Base-by-base conservation (phyloP, 2,329 filamentous ascomycete species). In the Didymella glomerata region DNA sequence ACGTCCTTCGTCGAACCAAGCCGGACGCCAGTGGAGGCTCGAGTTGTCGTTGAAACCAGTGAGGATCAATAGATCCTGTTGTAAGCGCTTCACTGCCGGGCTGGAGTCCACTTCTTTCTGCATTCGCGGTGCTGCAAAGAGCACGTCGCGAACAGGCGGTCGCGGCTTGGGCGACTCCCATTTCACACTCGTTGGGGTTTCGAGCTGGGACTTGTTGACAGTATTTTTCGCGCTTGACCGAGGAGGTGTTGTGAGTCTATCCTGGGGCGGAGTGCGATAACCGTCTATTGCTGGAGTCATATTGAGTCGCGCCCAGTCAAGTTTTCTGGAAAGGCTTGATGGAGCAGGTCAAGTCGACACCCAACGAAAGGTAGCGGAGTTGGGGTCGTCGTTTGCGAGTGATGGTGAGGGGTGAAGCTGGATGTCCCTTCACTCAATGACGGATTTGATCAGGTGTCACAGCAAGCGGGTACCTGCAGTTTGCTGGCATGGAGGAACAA, bases 1-100 rank as follows among this genome's bases (percentile, higher is more conserved):
- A 1, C 13, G 22, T 1, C 24, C 49, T 22, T 64, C 41, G 0
- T 48, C 10, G 58, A 74, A 74, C 73, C 72, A 76, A 1, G 62
- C 51, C 0, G 73, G 73, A 13, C 68, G 70, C 69, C 69, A 75
- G 47, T 63, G 63, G 4, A 75, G 61, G 5, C 67, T 66, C n/a
- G 51, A 57, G 51, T 72, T 73, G 20, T 75, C 72, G 24, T 57
- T 51, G 40, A 76, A 65, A 48, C 56, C 54, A 11, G 68, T 69
- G 10, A 76, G 66, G 14, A 72, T 46, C 4, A 73, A 52, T 34
- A 75, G 66, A 27, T 74, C 71, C 48, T 66, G 61, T 48, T 74
- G 69, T 20, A 69, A 38, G 16, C 67, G 69, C 27, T 65, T 63
- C 41, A 69, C 62, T 1, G 45, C 14, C 1, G 62, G 54, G 25